phyloP scores from a whole-genome alignment of 2,329 filamentous ascomycete genomes.

The Paecilomyces formosus region DNA sequence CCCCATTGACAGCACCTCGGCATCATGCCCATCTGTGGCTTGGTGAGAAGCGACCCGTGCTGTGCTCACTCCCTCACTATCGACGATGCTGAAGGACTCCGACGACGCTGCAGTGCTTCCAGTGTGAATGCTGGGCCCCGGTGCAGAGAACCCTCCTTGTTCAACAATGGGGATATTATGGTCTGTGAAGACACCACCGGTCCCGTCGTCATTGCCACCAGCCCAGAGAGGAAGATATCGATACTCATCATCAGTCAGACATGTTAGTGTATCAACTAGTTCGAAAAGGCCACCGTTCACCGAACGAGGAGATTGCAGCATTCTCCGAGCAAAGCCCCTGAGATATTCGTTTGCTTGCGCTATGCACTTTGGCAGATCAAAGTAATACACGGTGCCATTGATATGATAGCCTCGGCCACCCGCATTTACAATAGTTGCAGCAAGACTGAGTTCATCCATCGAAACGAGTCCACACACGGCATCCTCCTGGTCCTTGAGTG shows the following conservation, averaged over 20 bases:
- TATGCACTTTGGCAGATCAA: constrained; percentile 13
- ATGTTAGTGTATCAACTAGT: constrained; percentile 40
- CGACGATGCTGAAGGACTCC: constrained; percentile 18
- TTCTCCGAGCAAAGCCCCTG: constrained; percentile 5
- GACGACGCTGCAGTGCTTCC: constrained; percentile 16
- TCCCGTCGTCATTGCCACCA: constrained; percentile 48
- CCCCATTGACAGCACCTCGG: constrained; percentile 18
- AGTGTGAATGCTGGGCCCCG: constrained; percentile 26
- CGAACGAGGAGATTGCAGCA: constrained; percentile 9
- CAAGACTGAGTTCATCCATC: background rate
- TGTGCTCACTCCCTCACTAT: constrained; percentile 22
- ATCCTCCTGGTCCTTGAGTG: background rate
- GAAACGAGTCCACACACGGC: background rate
- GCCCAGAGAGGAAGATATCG: constrained; percentile 61
- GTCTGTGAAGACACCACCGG: constrained; percentile 42
- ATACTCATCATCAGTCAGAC: constrained; percentile 50
- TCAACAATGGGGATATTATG: constrained; percentile 25
- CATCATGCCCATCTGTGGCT: constrained; percentile 24
- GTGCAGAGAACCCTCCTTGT: constrained; percentile 26
- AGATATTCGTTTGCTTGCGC: constrained; percentile 12
- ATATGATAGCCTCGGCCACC: constrained; percentile 2
- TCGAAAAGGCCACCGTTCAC: constrained; percentile 8
- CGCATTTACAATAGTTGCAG: background rate
- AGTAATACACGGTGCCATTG: background rate
- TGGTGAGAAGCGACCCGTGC: constrained; percentile 26